phyloP scores from a whole-genome alignment of 805 yeast species.

The Saturnispora halmiae region DNA sequence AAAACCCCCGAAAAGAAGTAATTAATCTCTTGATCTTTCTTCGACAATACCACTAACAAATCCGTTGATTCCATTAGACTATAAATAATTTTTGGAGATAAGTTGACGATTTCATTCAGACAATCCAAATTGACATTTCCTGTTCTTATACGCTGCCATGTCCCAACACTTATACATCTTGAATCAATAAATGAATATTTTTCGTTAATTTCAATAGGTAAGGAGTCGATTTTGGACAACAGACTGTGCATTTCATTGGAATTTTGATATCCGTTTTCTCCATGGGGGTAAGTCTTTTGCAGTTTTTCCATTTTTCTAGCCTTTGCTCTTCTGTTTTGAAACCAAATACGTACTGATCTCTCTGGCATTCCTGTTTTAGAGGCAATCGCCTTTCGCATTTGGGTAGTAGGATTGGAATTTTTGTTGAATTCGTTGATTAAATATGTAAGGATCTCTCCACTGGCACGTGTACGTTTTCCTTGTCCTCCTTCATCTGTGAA shows the following conservation, averaged over 20 bases:
- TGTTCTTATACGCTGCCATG: slow-evolving; percentile 70
- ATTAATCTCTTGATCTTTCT: slow-evolving; percentile 62
- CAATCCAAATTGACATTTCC: slow-evolving; percentile 40
- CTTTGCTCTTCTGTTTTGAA: slow-evolving; percentile 80
- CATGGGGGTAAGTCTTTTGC: slow-evolving; percentile 18
- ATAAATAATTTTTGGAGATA: slow-evolving; percentile 60
- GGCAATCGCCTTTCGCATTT: slow-evolving; percentile 59
- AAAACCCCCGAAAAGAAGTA: slow-evolving; percentile 71
- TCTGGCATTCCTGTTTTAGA: slow-evolving; percentile 74
- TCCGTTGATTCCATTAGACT: slow-evolving; percentile 61
- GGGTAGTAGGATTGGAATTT: slow-evolving; percentile 71
- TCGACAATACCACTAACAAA: slow-evolving; percentile 58
- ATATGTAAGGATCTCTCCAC: slow-evolving; percentile 63
- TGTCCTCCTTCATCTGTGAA: slow-evolving; percentile 8
- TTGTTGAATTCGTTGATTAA: slow-evolving; percentile 59
- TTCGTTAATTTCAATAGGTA: slow-evolving; percentile 52
- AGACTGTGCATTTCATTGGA: slow-evolving; percentile 15
- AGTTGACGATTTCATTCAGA: slow-evolving; percentile 43
- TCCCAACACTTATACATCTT: slow-evolving; percentile 60
- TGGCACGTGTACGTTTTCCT: slow-evolving; percentile 28
- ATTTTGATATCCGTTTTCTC: too few species aligned
- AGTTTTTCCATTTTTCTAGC: slow-evolving; percentile 53
- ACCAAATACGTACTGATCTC: slow-evolving; percentile 87
- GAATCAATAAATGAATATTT: slow-evolving; percentile 61
- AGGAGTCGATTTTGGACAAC: slow-evolving; percentile 12